phyloP scores from a whole-genome alignment of 192 early-diverging fungal species.

The Backusella liffmaniae region DNA sequence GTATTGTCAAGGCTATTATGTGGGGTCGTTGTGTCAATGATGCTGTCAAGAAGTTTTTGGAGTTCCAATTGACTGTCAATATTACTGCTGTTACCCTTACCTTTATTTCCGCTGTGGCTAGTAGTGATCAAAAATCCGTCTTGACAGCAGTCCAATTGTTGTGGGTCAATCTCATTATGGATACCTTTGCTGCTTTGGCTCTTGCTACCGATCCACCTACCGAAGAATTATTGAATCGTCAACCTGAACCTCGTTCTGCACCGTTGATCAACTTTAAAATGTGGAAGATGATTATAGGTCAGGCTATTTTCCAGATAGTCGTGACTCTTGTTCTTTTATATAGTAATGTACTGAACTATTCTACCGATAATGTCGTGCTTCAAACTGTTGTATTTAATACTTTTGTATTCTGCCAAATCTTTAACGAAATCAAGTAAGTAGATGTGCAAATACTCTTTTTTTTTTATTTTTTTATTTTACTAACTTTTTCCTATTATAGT shows the following conservation, averaged over 20 bases:
- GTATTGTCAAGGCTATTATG: slow-evolving; percentile 93
- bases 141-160: slow-evolving; percentile 94
- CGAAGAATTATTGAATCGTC: slow-evolving; percentile 73
- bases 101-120: slow-evolving; percentile 70
- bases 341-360: slow-evolving; percentile 56
- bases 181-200: slow-evolving; percentile 95
- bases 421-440: slow-evolving; percentile 80
- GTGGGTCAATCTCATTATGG: slow-evolving; percentile 99
- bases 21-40: slow-evolving; percentile 98
- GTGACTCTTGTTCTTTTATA: slow-evolving; percentile 75
- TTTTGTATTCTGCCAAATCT: slow-evolving; percentile 88
- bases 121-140: slow-evolving; percentile 66
- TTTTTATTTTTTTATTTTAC: neutral
- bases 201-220: slow-evolving; percentile 94
- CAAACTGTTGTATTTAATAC: slow-evolving; percentile 89
- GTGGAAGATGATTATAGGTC: slow-evolving; percentile 95
- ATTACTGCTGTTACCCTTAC: slow-evolving; percentile 83
- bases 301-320: slow-evolving; percentile 86
- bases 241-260: slow-evolving; percentile 77
- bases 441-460: neutral
- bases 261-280: slow-evolving; percentile 85
- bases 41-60: slow-evolving; percentile 95
- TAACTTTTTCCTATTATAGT: slow-evolving; percentile 35
- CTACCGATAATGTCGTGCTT: slow-evolving; percentile 32
- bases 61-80: slow-evolving; percentile 99